A percentile compares a stretch with the other conserved stretches of the same genome.
Conservation (phyloP, 768 basidiomycete species). For the Coprinopsis sp. region DNA sequence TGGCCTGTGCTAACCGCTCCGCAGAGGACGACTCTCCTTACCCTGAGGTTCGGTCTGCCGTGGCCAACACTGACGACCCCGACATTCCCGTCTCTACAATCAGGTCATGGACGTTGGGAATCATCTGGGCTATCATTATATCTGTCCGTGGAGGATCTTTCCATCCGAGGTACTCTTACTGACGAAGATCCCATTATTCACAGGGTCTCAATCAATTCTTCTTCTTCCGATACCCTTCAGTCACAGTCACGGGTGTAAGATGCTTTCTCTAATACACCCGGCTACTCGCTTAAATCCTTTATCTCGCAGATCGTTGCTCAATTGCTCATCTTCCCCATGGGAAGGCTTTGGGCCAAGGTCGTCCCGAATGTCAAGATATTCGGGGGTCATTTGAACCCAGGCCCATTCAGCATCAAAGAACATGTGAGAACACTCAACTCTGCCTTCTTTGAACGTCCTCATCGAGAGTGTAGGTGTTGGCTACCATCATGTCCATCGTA, state of each 20-base stretch:
- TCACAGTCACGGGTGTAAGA: conserved; percentile 48
- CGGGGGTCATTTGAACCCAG: conserved; percentile 54
- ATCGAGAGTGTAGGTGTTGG: conserved; percentile 51
- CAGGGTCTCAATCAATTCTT: conserved; percentile 26
- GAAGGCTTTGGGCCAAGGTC: conserved; percentile 52
- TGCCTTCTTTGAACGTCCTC: no score
- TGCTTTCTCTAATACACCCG: no score
- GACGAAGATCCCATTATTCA: neutral
- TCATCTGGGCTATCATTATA: conserved; percentile 62
- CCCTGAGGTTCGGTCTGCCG: conserved; percentile 67
- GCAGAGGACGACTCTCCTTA: conserved; percentile 66
- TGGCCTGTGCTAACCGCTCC: conserved; percentile 3
- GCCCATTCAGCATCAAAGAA: conserved; percentile 73
- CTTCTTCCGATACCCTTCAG: conserved; percentile 71
- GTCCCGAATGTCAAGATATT: conserved; percentile 51
- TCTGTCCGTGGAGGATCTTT: conserved; percentile 22
- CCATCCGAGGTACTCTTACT: neutral
- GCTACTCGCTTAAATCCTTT: neutral
- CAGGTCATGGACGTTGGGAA: conserved; percentile 69
- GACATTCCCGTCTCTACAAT: conserved; percentile 57
- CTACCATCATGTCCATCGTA: conserved; percentile 47
- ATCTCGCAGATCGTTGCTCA: conserved; percentile 56
- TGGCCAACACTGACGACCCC: conserved; percentile 68
- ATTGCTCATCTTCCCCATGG: conserved; percentile 62
- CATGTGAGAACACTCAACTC: conserved; percentile 57